phyloP scores from a whole-genome alignment of 2,329 filamentous ascomycete species.

The Hypoxylon sp. region DNA sequence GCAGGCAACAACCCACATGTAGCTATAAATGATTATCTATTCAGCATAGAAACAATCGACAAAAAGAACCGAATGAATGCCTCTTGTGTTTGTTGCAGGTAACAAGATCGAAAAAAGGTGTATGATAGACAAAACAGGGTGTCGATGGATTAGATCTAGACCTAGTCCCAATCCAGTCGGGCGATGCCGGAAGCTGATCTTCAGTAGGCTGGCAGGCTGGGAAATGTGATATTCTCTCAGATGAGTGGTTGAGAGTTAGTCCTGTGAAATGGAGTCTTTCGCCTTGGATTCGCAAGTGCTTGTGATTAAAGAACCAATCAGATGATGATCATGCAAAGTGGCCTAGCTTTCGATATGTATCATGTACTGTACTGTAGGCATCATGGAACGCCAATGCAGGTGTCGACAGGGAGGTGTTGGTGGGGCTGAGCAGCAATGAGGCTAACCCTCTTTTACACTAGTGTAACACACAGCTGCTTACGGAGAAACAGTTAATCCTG shows the following conservation, averaged over 20 bases:
- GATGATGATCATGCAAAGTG: slow-evolving; percentile 1
- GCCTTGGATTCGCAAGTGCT: slow-evolving; percentile 28
- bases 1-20: too few relatives aligned
- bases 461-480: background rate
- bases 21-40: too few relatives aligned
- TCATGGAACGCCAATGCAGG: slow-evolving; percentile 12
- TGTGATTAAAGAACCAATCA: slow-evolving; percentile 28
- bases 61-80: background rate
- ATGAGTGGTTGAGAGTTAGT: slow-evolving; percentile 20
- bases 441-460: too few relatives aligned
- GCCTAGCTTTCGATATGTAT: slow-evolving; percentile 15
- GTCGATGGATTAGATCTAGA: slow-evolving; percentile 22
- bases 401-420: background rate
- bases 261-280: slow-evolving; percentile 16
- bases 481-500: slow-evolving; percentile 33
- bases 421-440: background rate
- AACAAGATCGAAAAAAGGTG: too few relatives aligned
- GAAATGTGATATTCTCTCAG: slow-evolving; percentile 2
- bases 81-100: too few relatives aligned
- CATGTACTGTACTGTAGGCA: too few relatives aligned
- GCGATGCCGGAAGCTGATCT: slow-evolving; percentile 42
- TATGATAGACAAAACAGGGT: slow-evolving; percentile 8
- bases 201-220: slow-evolving; percentile 30
- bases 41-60: too few relatives aligned
- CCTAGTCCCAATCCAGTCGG: slow-evolving; percentile 28